Conservation (phyloP, 495 filamentous ascomycete genomes). For the Lasiosphaeria hispida region DNA sequence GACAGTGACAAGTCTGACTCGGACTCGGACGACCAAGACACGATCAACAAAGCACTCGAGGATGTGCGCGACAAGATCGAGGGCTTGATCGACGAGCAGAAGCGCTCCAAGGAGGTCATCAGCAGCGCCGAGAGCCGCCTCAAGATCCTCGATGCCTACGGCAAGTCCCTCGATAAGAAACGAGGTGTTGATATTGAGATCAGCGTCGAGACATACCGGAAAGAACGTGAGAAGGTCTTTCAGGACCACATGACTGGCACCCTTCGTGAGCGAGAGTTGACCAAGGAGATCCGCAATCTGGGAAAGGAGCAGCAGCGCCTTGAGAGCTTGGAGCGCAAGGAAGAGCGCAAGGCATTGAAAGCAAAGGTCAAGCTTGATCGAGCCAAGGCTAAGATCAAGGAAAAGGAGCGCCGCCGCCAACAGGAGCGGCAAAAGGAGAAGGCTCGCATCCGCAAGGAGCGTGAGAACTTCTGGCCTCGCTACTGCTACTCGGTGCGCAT, state of each 20-base stretch:
- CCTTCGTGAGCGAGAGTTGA: constrained; percentile 29
- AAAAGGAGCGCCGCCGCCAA: constrained; percentile 40
- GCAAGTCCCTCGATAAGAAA: constrained; percentile 36
- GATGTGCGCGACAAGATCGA: constrained; percentile 27
- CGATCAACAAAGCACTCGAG: constrained; percentile 26
- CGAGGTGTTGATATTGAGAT: constrained; percentile 26
- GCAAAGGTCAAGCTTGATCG: constrained; percentile 38
- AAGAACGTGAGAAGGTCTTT: constrained; percentile 49
- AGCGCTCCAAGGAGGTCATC: constrained; percentile 31
- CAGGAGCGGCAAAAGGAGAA: constrained; percentile 49
- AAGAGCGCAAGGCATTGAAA: constrained; percentile 30
- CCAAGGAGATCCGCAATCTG: constrained; percentile 37
- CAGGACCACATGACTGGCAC: constrained; percentile 36
- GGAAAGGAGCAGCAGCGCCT: constrained; percentile 34
- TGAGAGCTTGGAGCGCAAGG: constrained; percentile 26
- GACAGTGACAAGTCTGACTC: constrained; percentile 36
- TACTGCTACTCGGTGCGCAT: constrained; percentile 57
- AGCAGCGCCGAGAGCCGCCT: constrained; percentile 40
- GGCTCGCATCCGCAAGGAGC: constrained; percentile 50
- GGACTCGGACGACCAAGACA: constrained; percentile 30
- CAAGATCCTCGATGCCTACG: constrained; percentile 45
- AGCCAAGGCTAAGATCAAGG: constrained; percentile 37
- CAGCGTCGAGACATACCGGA: constrained; percentile 44
- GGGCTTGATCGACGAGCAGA: constrained; percentile 26
- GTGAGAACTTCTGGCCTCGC: constrained; percentile 55